Evolutionary conservation across 2,329 filamentous ascomycete species (phyloP), one percentile per base, ranked within the genome.

Genomic region (Fusarium devonianum): DNA sequence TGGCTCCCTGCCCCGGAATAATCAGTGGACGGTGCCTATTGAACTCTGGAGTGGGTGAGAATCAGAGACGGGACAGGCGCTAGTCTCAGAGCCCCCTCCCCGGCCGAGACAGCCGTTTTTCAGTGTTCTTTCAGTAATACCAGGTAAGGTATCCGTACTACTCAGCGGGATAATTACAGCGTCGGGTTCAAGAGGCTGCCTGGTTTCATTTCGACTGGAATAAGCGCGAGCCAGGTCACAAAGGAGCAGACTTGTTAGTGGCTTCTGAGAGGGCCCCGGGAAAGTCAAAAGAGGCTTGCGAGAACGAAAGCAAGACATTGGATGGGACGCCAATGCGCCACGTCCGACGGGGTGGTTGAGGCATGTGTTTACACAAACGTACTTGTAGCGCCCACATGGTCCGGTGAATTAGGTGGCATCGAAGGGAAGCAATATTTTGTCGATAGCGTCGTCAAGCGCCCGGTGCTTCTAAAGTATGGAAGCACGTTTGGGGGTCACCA

Each of bases 381-480:
- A n/a, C 28, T 35, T 44, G 32, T 32, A 44, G 23, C 29, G 40
- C 21, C 38, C 38, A 42, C 38, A 35, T 43, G 40, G 29, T 26
- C 22, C 22, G 22, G 40, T 36, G 36, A 59, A 59, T 58, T 59
- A 38, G 36, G 51, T 59, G 45, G 55, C 40, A 52, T 50, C 33
- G 25, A 26, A 30, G 26, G n/a, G 39, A 28, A 34, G 32, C 36
- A 44, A 36, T 28, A 44, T 23, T 36, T 43, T 36, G 40, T 38
- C 23, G 33, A 33, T 23, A 34, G 28, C 32, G 46, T 19, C 19
- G 28, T 49, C 18, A 21, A 47, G 35, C 41, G 10, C 6, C 21
- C 6, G 21, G 34, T 16, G 37, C 22, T 14, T 21, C 12, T 14
- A 5, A 29, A 21, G 23, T 36, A 44, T 32, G 40, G 30, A 44